A percentile compares a stretch with the other conserved stretches of the same genome.
phyloP scores from a whole-genome alignment of 2,329 filamentous ascomycete species.

The Trichoderma harzianum region DNA sequence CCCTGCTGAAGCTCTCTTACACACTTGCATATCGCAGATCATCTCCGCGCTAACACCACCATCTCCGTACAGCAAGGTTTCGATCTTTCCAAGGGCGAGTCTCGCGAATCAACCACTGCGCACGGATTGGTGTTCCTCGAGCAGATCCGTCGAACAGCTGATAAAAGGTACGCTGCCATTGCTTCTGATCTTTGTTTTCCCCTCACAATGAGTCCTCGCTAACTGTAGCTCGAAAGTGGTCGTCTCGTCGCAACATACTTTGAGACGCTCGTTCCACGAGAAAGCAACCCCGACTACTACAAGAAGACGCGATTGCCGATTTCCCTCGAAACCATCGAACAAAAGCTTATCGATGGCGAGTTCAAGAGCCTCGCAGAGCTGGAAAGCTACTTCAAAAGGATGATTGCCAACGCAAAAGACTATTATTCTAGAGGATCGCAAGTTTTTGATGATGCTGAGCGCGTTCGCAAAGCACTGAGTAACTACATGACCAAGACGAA shows the following conservation, averaged over 20 bases:
- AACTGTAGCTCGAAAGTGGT: conserved; percentile 48
- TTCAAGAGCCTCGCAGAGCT: conserved; percentile 70
- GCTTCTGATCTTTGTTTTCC: not conserved
- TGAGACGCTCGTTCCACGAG: conserved; percentile 63
- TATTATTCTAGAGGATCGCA: conserved; percentile 72
- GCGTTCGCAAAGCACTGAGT: conserved; percentile 78
- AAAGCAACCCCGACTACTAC: conserved; percentile 72
- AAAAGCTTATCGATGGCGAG: conserved; percentile 64
- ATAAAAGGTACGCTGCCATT: conserved; percentile 66
- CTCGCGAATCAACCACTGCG: conserved; percentile 64
- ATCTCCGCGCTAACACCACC: conserved; percentile 10
- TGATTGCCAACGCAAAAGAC: conserved; percentile 83
- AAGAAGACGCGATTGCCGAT: conserved; percentile 73
- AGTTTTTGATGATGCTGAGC: conserved; percentile 79
- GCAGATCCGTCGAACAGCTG: conserved; percentile 69
- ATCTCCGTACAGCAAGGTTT: conserved; percentile 33
- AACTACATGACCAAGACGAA: conserved; percentile 87
- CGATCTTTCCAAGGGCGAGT: conserved; percentile 56
- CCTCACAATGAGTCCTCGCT: conserved; percentile 11
- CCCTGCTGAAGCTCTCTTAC: not conserved
- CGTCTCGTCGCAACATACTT: conserved; percentile 73
- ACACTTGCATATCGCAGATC: conserved; percentile 1
- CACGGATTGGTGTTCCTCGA: conserved; percentile 72
- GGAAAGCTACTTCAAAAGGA: conserved; percentile 82
- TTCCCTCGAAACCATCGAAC: conserved; percentile 72